A percentile compares a stretch with the other conserved stretches of the same genome.
Evolutionary conservation across 257 asterid species (phyloP).

Genomic region (Solanum ossicruentum): DNA sequence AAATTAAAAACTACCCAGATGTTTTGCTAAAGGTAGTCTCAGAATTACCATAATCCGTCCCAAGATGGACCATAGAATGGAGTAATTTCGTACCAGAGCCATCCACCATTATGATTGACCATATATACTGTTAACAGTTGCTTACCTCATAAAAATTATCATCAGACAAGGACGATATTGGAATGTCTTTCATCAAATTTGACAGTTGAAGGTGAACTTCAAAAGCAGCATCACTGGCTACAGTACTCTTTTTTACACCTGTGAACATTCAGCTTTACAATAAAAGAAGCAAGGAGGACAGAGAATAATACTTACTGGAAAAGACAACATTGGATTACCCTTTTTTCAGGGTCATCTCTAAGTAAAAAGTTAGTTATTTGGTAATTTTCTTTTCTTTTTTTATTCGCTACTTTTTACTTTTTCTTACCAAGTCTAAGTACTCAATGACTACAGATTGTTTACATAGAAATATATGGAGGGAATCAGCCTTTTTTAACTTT

Average conservation of each 20-base stretch:
- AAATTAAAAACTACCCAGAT: neutral
- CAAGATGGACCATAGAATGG: neutral
- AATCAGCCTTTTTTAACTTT: too few relatives aligned
- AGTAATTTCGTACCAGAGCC: neutral
- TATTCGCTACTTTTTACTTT: neutral
- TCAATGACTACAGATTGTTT: neutral
- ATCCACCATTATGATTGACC: neutral
- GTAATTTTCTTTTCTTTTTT: neutral
- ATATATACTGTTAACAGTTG: neutral
- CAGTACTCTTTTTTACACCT: conserved; percentile 45
- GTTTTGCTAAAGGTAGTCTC: neutral
- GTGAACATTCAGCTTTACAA: conserved; percentile 1
- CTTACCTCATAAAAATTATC: conserved; percentile 67
- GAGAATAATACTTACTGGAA: neutral
- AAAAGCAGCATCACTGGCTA: conserved; percentile 21
- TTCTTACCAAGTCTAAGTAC: neutral
- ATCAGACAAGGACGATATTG: conserved; percentile 50
- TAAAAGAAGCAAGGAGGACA: neutral
- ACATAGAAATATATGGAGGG: neutral
- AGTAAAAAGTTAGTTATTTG: neutral
- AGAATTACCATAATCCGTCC: neutral
- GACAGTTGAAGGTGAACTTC: conserved; percentile 50
- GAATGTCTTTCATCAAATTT: conserved; percentile 34
- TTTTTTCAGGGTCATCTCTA: neutral
- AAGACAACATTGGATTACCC: neutral